Evolutionary conservation across 345 rosid genomes (phyloP).

Genomic region (Punica granatum): DNA sequence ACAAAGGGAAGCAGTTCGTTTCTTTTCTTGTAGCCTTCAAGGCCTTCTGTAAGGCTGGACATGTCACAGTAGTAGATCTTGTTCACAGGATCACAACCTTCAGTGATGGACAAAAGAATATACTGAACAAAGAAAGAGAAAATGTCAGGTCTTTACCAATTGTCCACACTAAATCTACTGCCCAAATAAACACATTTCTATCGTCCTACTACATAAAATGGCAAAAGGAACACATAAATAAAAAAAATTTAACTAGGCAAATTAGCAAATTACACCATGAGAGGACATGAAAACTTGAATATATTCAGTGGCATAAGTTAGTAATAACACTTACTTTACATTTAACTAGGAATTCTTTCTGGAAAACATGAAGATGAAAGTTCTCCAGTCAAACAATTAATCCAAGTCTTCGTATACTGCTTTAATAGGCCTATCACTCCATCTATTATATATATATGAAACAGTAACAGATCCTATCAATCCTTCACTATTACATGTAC

Average conservation of each 20-base stretch:
- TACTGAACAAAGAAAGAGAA: conserved; percentile 43
- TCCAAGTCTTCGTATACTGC: background rate
- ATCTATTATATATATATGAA: background rate
- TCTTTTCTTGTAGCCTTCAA: conserved; percentile 52
- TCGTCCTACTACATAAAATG: too few relatives aligned
- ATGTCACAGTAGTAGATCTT: conserved; percentile 69
- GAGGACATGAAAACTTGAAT: background rate
- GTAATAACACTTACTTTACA: background rate
- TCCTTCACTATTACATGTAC: background rate
- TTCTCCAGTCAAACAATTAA: background rate
- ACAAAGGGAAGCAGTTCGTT: conserved; percentile 52
- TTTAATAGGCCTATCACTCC: background rate
- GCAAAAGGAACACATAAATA: background rate
- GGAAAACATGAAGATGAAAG: background rate
- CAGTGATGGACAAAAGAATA: conserved; percentile 43
- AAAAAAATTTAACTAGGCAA: background rate
- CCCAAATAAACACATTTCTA: too few relatives aligned
- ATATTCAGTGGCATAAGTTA: background rate
- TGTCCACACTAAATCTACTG: background rate
- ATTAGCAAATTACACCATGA: background rate
- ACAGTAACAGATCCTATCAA: background rate
- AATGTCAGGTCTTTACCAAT: conserved; percentile 3
- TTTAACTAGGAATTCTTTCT: background rate
- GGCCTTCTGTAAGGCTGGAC: conserved; percentile 54
- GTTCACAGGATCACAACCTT: conserved; percentile 77